phyloP scores from a whole-genome alignment of 2,329 filamentous ascomycete species.

The Madurella mycetomatis region DNA sequence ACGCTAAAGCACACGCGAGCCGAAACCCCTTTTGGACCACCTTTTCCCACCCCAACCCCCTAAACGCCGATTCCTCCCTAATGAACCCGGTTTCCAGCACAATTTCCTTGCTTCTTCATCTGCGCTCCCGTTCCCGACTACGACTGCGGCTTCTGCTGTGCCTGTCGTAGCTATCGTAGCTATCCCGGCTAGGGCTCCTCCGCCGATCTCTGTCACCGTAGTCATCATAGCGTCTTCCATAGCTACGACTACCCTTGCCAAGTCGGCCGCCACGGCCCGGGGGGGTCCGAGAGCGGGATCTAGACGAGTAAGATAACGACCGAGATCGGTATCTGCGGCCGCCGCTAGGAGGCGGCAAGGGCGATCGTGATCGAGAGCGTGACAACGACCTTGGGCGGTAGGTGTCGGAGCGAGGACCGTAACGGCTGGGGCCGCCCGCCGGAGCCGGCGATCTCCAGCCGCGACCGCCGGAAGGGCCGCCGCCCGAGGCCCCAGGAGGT shows the following conservation, averaged over 20 bases:
- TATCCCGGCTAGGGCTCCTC: constrained; percentile 47
- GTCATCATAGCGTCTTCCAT: constrained; percentile 31
- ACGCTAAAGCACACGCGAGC: constrained; percentile 10
- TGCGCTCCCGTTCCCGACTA: constrained; percentile 15
- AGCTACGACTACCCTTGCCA: constrained; percentile 27
- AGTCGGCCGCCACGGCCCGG: constrained; percentile 31
- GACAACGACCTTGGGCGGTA: constrained; percentile 60
- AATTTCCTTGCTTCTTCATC: not conserved
- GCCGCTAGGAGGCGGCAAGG: constrained; percentile 34
- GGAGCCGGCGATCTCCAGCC: constrained; percentile 36
- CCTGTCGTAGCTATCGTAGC: constrained; percentile 41
- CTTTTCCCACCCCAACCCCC: constrained; percentile 8
- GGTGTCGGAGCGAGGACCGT: constrained; percentile 47
- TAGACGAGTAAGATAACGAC: constrained; percentile 32
- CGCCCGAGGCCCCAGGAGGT: constrained; percentile 29
- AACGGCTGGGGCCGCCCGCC: constrained; percentile 31
- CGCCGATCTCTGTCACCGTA: constrained; percentile 26
- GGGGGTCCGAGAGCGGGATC: constrained; percentile 38
- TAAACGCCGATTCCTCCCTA: constrained; percentile 11
- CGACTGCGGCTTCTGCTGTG: constrained; percentile 22
- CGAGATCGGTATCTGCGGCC: constrained; percentile 41
- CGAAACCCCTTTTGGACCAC: not conserved
- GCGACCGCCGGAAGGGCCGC: constrained; percentile 30
- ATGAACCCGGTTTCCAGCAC: not conserved
- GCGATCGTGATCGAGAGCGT: constrained; percentile 43